These are phyloP conservation scores for Mollisia scopiformis DNA, from an alignment of 2,329 filamentous ascomycete genomes.

Conservation along the genomic window DNA sequence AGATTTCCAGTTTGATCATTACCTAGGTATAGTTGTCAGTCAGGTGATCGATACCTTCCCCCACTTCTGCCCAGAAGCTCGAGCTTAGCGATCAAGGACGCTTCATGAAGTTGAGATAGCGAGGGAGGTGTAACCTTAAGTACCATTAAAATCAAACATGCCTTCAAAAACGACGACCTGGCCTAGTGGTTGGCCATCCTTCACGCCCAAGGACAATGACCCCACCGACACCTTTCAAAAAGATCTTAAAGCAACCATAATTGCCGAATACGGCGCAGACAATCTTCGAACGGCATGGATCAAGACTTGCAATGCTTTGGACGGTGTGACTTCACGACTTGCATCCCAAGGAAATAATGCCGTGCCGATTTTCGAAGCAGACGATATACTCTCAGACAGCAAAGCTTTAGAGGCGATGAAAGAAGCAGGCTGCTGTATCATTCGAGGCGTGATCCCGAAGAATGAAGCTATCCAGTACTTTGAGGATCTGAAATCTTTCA, in stretches of 20 bases:
- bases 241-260: slow-evolving; percentile 7
- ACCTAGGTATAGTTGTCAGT: neutral
- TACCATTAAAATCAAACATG: neutral
- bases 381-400: neutral
- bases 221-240: neutral
- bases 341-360: neutral
- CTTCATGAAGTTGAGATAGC: no score
- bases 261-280: slow-evolving; percentile 1
- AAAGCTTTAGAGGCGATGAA: neutral
- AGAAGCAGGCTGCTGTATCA: slow-evolving; percentile 46
- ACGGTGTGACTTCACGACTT: neutral
- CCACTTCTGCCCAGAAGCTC: neutral
- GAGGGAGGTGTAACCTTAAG: neutral
- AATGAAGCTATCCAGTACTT: slow-evolving; percentile 67
- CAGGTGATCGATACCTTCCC: neutral
- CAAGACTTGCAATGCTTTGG: slow-evolving; percentile 4
- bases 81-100: no score
- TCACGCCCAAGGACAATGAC: slow-evolving; percentile 8
- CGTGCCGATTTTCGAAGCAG: slow-evolving; percentile 1
- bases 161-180: slow-evolving; percentile 3
- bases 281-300: slow-evolving; percentile 1
- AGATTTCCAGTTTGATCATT: no score
- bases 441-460: slow-evolving; percentile 67
- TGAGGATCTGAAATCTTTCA: slow-evolving; percentile 64
- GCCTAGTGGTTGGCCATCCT: slow-evolving; percentile 4